Evolutionary conservation across 2,329 filamentous ascomycete genomes (phyloP).

Genomic region (Beauveria bassiana): DNA sequence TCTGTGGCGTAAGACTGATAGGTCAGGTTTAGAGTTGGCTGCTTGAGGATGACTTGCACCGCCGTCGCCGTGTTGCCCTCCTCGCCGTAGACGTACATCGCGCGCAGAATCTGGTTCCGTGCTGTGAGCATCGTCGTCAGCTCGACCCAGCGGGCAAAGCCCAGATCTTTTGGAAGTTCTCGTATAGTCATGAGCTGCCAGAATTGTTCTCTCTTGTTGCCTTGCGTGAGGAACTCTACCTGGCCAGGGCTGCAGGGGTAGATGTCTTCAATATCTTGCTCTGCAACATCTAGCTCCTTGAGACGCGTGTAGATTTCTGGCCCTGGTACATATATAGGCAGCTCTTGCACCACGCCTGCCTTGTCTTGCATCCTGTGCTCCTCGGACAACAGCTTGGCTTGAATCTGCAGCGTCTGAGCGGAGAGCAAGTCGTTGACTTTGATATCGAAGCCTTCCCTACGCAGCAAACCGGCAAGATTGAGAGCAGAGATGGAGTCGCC

Average conservation of each 20-base stretch:
- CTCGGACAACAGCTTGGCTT: neutral
- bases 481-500: neutral
- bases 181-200: neutral
- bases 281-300: neutral
- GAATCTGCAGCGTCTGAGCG: neutral
- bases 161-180: neutral
- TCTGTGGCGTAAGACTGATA: neutral
- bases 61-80: neutral
- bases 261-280: neutral
- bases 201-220: neutral
- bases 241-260: neutral
- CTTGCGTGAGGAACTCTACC: neutral
- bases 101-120: neutral
- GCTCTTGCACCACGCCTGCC: neutral
- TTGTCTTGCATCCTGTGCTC: neutral
- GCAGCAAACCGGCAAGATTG: neutral
- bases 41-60: neutral
- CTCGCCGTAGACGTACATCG: neutral
- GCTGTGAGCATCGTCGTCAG: neutral
- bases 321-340: neutral
- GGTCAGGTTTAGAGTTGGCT: neutral
- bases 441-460: neutral
- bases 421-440: neutral
- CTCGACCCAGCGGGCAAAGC: neutral
- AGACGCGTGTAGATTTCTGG: neutral